phyloP scores from a whole-genome alignment of 2,329 filamentous ascomycete species.

The Aspergillus amoenus region DNA sequence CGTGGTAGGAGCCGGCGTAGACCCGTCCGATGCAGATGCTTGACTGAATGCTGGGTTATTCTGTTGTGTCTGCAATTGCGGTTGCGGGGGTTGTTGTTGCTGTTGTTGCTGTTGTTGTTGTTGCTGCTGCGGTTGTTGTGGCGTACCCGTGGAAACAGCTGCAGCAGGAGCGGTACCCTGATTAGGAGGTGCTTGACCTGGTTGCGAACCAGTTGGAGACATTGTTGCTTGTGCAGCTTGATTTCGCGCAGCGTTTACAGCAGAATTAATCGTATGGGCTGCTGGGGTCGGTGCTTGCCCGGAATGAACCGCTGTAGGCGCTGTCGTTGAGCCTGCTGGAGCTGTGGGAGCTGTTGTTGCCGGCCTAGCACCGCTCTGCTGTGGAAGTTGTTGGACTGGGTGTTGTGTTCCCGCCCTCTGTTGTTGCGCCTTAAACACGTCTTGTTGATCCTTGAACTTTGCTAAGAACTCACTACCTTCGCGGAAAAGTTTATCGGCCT shows the following conservation, averaged over 20 bases:
- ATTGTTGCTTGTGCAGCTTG: conserved; percentile 39
- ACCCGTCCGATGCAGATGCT: conserved; percentile 30
- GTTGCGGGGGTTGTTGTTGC: conserved; percentile 16
- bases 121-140: conserved; percentile 14
- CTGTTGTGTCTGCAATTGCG: conserved; percentile 28
- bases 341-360: conserved; percentile 20
- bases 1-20: conserved; percentile 32
- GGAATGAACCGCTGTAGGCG: conserved; percentile 30
- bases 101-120: conserved; percentile 26
- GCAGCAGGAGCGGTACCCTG: conserved; percentile 28
- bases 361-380: conserved; percentile 17
- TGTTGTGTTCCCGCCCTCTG: conserved; percentile 25
- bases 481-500: conserved; percentile 41
- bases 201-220: conserved; percentile 37
- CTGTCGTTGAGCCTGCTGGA: conserved; percentile 24
- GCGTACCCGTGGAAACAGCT: conserved; percentile 21
- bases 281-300: conserved; percentile 38
- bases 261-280: conserved; percentile 50
- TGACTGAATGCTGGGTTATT: conserved; percentile 32
- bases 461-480: conserved; percentile 48
- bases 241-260: conserved; percentile 45
- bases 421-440: conserved; percentile 42
- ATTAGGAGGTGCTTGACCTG: conserved; percentile 30
- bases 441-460: conserved; percentile 51
- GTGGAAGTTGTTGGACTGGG: conserved; percentile 18